Percentiles rank a stretch among this genome's conserved stretches.
Evolutionary conservation across 306 rosid species (phyloP).

Genomic region (Dalbergia oliveri): DNA sequence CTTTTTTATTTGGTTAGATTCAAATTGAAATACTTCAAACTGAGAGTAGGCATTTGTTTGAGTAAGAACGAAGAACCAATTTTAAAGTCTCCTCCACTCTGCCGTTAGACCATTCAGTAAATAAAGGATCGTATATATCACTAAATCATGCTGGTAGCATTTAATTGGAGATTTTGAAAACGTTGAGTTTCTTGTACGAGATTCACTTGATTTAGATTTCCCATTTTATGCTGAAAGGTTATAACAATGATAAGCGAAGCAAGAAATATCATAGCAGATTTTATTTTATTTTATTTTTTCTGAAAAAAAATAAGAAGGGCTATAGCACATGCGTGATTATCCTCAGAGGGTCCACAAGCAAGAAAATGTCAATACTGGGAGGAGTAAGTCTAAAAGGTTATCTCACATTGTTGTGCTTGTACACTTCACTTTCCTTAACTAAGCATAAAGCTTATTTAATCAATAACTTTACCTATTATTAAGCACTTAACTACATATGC

Average conservation of each 20-base stretch:
- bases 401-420: not conserved
- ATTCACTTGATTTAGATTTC: not conserved
- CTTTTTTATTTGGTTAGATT: not conserved
- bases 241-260: not conserved
- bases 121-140: conserved; percentile 9
- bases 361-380: not conserved
- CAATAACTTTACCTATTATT: not conserved
- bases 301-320: not conserved
- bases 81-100: conserved; percentile 5
- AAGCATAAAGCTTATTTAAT: not conserved
- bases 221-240: not conserved
- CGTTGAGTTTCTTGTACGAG: not conserved
- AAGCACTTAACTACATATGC: not conserved
- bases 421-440: not conserved
- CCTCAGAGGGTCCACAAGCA: not conserved
- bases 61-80: not conserved
- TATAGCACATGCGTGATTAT: not conserved
- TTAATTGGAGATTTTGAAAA: not conserved
- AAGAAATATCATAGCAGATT: not conserved
- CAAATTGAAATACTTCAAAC: conserved; percentile 16
- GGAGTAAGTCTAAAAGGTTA: not conserved
- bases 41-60: not conserved
- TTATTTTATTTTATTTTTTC: too few species aligned
- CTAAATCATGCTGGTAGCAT: not conserved
- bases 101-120: not conserved